Evolutionary conservation across 2,329 filamentous ascomycete species (phyloP), one percentile per base, ranked within the genome.

Genomic region (Fusarium sp.): DNA sequence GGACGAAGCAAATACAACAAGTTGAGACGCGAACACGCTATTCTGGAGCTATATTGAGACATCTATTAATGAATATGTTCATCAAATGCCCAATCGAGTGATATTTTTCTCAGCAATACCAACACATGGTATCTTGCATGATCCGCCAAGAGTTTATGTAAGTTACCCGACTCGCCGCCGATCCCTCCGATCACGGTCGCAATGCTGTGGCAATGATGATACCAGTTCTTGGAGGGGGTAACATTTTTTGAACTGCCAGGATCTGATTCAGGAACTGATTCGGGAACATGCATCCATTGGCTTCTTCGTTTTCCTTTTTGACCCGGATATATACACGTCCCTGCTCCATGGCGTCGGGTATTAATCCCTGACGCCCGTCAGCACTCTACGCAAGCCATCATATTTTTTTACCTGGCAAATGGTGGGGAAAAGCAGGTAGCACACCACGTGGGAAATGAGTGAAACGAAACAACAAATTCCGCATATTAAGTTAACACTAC

Each of bases 321-420:
- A 21, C 18, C 42, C n/a, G n/a, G n/a, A 18, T 21, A 21, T 23
- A 35, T 41, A 38, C 33, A 33, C 21, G 52, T 35, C 33, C 53
- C 48, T 53, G 39, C 24, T 31, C 57, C 52, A 16, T 18, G 43
- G 48, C 43, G 29, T 35, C 28, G 62, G 56, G 28, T 47, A 9
- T 33, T 15, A 46, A 60, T 35, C 50, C 57, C 41, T 60, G 57
- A 16, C 26, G 23, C 37, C 23, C 21, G 55, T 57, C 21, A 62
- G 62, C 57, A 66, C 57, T 57, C 41, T 66, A 47, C 54, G 15
- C 37, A 56, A 62, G 15, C 8, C n/a, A 35, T 23, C 24, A n/a
- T 10, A 33, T 13, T 41, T 12, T 16, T 43, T n/a, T 41, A 15
- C 20, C 11, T 38, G 7, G 15, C 20, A 23, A 18, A 18, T 8